Evolutionary conservation across 2,329 filamentous ascomycete species (phyloP).

Genomic region (Colletotrichum gigasporum): DNA sequence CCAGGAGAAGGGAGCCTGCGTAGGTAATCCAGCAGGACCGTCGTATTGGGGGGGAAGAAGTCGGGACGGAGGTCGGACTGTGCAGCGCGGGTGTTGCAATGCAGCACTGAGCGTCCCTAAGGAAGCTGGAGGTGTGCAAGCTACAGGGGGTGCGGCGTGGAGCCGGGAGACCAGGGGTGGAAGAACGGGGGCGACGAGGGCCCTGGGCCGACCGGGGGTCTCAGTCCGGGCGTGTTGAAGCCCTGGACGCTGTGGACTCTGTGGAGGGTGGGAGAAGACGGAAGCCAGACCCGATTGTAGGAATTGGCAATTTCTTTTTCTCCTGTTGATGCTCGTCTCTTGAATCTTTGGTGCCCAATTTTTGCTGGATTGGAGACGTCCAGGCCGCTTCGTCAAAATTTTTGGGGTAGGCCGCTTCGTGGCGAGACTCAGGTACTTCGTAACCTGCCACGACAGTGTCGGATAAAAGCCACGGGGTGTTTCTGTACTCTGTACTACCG

Average conservation of each 20-base stretch:
- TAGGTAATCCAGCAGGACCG: not conserved
- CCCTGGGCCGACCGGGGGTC: conserved; percentile 12
- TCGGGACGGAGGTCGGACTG: conserved; percentile 8
- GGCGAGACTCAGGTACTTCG: not conserved
- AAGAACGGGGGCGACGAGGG: conserved; percentile 12
- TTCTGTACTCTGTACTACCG: not conserved
- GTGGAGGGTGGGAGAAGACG: conserved; percentile 31
- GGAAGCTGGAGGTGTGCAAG: not conserved
- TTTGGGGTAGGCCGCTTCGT: not conserved
- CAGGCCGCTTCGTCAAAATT: not conserved
- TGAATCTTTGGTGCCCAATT: conserved; percentile 11
- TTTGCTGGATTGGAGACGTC: conserved; percentile 2
- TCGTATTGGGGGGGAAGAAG: conserved; percentile 2
- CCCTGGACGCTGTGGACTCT: conserved; percentile 2
- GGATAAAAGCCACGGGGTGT: not conserved
- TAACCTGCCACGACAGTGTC: no score
- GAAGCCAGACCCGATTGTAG: conserved; percentile 30
- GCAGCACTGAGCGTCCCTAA: not conserved
- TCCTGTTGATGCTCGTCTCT: conserved; percentile 15
- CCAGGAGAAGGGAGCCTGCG: conserved; percentile 6
- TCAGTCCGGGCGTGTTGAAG: conserved; percentile 7
- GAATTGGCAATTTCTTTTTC: conserved; percentile 31
- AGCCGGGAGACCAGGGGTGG: conserved; percentile 24
- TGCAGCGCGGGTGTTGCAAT: conserved; percentile 13
- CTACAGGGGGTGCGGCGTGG: conserved; percentile 23